phyloP scores from a whole-genome alignment of 441 rosid species.

The Aquilaria agallochum region DNA sequence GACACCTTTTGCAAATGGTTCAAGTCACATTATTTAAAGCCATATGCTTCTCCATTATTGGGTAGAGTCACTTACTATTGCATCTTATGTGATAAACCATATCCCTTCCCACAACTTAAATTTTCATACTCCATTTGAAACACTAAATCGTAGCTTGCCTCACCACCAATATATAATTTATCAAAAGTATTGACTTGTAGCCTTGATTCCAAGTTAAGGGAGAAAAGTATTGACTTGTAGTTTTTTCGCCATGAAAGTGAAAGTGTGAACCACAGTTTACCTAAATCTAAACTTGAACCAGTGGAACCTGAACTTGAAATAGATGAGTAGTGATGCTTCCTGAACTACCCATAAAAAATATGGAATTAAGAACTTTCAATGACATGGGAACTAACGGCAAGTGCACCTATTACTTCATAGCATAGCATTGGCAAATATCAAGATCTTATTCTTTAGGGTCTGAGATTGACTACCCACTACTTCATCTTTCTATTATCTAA shows the following conservation, averaged over 20 bases:
- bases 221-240: background rate
- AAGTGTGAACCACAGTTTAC: background rate
- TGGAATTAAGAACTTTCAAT: constrained; percentile 7
- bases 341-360: constrained; percentile 2
- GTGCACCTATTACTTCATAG: background rate
- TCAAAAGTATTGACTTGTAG: background rate
- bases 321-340: constrained; percentile 1
- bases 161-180: background rate
- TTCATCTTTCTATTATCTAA: too few relatives aligned
- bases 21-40: background rate
- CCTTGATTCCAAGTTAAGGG: background rate
- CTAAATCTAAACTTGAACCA: background rate
- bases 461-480: too few relatives aligned
- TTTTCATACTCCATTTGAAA: background rate
- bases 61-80: background rate
- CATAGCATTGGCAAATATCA: too few relatives aligned
- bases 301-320: constrained; percentile 1
- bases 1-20: constrained; percentile 6
- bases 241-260: background rate
- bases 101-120: background rate
- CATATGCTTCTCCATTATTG: background rate
- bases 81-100: background rate
- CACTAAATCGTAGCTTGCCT: background rate
- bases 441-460: too few relatives aligned
- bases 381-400: background rate